These are phyloP conservation scores for Scheffersomyces coipomensis DNA, from an alignment of 805 yeast genomes.

Conservation along the genomic window DNA sequence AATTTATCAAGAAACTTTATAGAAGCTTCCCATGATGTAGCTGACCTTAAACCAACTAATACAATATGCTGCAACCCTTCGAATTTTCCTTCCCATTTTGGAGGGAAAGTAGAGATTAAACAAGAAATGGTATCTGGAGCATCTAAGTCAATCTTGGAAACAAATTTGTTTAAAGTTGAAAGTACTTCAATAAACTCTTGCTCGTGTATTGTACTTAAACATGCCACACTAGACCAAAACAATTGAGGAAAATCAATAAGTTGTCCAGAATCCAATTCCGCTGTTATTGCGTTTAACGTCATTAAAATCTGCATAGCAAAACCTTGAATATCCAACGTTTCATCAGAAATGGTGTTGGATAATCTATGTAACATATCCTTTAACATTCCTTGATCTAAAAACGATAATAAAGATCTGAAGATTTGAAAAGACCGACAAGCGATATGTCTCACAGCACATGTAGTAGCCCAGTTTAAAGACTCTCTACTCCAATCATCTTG, in stretches of 20 bases:
- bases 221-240: slow-evolving; percentile 94
- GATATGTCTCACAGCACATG: slow-evolving; percentile 94
- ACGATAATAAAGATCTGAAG: slow-evolving; percentile 78
- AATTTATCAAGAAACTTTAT: slow-evolving; percentile 71
- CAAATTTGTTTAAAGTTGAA: slow-evolving; percentile 76
- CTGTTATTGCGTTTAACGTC: slow-evolving; percentile 91
- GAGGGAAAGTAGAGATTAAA: slow-evolving; percentile 83
- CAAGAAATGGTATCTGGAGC: slow-evolving; percentile 84
- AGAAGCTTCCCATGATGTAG: slow-evolving; percentile 76
- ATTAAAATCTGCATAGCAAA: slow-evolving; percentile 95
- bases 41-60: slow-evolving; percentile 79
- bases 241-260: slow-evolving; percentile 87
- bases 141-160: slow-evolving; percentile 82
- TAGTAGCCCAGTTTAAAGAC: slow-evolving; percentile 91
- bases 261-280: slow-evolving; percentile 75
- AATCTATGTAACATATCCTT: slow-evolving; percentile 91
- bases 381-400: slow-evolving; percentile 83
- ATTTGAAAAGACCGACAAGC: slow-evolving; percentile 96
- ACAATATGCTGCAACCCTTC: slow-evolving; percentile 83
- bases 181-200: slow-evolving; percentile 88
- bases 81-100: slow-evolving; percentile 93
- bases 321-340: slow-evolving; percentile 86
- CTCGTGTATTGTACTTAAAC: slow-evolving; percentile 86
- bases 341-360: slow-evolving; percentile 91
- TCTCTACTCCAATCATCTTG: slow-evolving; percentile 84